Base-by-base conservation (phyloP, 2,329 filamentous ascomycete species). In the Conoideocrella luteorostrata region DNA sequence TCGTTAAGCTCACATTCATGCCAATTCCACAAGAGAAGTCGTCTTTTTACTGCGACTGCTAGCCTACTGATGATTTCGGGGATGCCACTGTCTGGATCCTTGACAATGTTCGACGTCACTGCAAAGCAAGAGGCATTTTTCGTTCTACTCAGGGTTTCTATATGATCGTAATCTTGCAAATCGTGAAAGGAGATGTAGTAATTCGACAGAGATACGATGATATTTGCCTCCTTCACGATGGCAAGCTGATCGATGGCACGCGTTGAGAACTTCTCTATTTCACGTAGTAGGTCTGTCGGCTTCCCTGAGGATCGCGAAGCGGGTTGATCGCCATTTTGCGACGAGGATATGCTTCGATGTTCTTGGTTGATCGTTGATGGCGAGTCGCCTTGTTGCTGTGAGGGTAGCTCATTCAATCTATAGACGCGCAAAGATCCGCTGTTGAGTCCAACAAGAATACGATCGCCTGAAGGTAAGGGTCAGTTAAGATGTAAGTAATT, bases 51-150 rank as follows among this genome's bases (percentile, higher is more conserved):
- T 4, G 89, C 89, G 10, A 98, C 91, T 6, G 89, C 93, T 41
- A 98, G 71, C 29, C 89, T 77, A 44, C 88, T 95, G 51, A 97
- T 90, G 44, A 98, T 94, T 53, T 91, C 88, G 1, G 89, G 90
- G 39, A 98, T 90, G 20, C 86, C 86, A 0, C 88, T 95, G 39
- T 80, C 79, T 5, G 82, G 69, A 63, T 98, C 93, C 62, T 93
- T 91, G 53, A 95, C 85, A 44, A 97, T 94, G 63, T 97, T 95
- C 50, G 88, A 95, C 2, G 90, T 96, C 34, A 95, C 88, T 2
- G 91, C 89, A 63, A 98, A 97, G 34, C 84, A 83, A 2, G 83
- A 84, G 12, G 93, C 91, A 53, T 93, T 93, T 66, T 87, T 93
- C 11, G 90, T 95, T 60, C 84, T 84, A 41, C 80, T 69, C 34